Percentiles rank a stretch among this genome's conserved stretches.
Conservation (phyloP, 331 rosid genomes). For the Quercus lobata region DNA sequence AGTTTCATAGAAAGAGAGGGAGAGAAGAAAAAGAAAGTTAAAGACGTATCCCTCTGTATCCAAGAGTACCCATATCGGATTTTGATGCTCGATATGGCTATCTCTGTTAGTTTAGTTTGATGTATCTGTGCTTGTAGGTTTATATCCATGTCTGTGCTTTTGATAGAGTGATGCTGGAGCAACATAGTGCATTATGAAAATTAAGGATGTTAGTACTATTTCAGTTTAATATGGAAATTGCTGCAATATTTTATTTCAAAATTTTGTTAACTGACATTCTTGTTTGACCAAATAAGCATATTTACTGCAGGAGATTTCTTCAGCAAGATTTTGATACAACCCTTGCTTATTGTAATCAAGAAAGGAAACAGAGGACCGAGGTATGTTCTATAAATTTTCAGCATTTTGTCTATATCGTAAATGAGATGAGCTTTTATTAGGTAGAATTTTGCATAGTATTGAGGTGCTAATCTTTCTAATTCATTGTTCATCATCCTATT, state of each 20-base stretch:
- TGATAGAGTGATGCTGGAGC: background rate
- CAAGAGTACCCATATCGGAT: background rate
- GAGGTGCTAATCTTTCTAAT: background rate
- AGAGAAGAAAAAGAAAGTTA: too few relatives aligned
- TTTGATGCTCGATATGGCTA: too few relatives aligned
- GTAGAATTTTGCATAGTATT: background rate
- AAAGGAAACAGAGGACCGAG: conserved; percentile 88
- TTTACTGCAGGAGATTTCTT: conserved; percentile 77
- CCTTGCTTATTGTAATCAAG: conserved; percentile 83
- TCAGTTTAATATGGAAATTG: background rate
- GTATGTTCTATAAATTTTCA: conserved; percentile 30
- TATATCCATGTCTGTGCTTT: background rate
- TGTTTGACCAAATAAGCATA: background rate
- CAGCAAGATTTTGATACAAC: conserved; percentile 97
- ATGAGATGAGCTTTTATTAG: background rate
- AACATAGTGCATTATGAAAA: background rate
- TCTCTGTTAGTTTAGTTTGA: background rate
- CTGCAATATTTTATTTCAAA: background rate
- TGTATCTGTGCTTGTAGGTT: background rate
- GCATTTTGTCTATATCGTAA: background rate
- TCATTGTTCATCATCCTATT: background rate
- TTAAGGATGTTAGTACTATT: background rate
- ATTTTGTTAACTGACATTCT: background rate
- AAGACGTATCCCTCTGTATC: too few relatives aligned
- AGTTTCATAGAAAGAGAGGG: too few relatives aligned